phyloP scores from a whole-genome alignment of 2,329 filamentous ascomycete genomes.

The Canariomyces notabilis region DNA sequence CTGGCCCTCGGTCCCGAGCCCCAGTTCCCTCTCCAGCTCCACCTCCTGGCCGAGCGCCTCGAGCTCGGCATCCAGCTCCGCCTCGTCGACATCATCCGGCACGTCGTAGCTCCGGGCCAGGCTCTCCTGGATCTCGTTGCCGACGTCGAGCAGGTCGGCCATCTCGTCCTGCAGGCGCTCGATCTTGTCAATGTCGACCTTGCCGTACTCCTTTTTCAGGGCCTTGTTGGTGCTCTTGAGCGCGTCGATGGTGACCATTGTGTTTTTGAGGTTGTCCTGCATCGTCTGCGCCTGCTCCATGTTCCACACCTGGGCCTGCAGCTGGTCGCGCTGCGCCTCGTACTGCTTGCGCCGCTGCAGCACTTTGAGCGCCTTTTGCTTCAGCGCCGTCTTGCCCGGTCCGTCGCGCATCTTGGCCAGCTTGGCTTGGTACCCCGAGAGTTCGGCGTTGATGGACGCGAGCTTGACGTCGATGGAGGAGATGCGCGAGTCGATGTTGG shows the following conservation, averaged over 20 bases:
- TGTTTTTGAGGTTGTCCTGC: slow-evolving; percentile 98
- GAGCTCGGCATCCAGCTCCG: slow-evolving; percentile 90
- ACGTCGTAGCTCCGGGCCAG: slow-evolving; percentile 88
- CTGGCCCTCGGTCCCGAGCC: slow-evolving; percentile 43
- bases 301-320: slow-evolving; percentile 94
- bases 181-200: slow-evolving; percentile 96
- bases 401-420: slow-evolving; percentile 92
- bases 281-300: slow-evolving; percentile 98
- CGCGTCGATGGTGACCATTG: slow-evolving; percentile 95
- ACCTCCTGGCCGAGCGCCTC: slow-evolving; percentile 92
- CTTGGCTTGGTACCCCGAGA: slow-evolving; percentile 80
- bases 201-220: slow-evolving; percentile 88
- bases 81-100: slow-evolving; percentile 94
- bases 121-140: slow-evolving; percentile 96
- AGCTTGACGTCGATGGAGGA: slow-evolving; percentile 91
- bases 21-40: slow-evolving; percentile 71
- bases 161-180: slow-evolving; percentile 98
- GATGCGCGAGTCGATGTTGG: slow-evolving; percentile 78
- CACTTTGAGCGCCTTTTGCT: slow-evolving; percentile 90
- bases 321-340: slow-evolving; percentile 88
- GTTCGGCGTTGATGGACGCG: slow-evolving; percentile 83
- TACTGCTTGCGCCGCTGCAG: slow-evolving; percentile 91
- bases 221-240: slow-evolving; percentile 97
- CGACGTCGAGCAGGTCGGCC: slow-evolving; percentile 95
- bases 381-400: slow-evolving; percentile 85